Evolutionary conservation across 306 rosid species (phyloP), one percentile per base, ranked within the genome.

Genomic region (Castanospermum australe): DNA sequence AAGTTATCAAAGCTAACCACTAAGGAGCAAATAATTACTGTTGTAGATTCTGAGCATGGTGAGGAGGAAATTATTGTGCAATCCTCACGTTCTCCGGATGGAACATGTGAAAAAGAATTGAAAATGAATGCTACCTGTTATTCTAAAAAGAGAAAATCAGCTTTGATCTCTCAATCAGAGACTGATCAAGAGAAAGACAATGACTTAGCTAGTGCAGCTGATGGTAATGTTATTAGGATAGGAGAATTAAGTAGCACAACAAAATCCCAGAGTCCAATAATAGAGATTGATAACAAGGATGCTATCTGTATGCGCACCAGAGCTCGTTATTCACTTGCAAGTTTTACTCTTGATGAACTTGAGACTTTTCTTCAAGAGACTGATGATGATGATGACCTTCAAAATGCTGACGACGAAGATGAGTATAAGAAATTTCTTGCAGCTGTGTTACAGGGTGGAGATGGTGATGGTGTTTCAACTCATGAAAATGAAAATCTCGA

Each of bases 351-450:
- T 73, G 98, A 95, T 80, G 99, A 95, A 82, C 97, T 93, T 1
- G 97, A 95, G 86, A 90, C 87, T 64, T 95, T 95, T 87, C 94
- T 95, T 87, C 99, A 95, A 89, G 99, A 90, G 86, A 90, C 92
- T 5, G 99, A 95, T 66, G 98, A 95, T 76, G 99, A 95, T 21
- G 99, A 93, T 10, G 99, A 90, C 87, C 87, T 91, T 81, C 97
- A 90, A 78, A 90, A 93, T 82, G 93, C 86, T 47, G 94, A 91
- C 30, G 99, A 93, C 35, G 93, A 95, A 89, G 96, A 91, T 78
- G 98, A 95, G 88, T 93, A 93, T 81, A 90, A 81, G 83, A 95
- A 91, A 41, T 95, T 95, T 90, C 97, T 95, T 67, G 67, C 97
- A 38, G 89, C 97, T 52, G 96, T 95, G 41, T 88, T 93, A 83